Evolutionary conservation across 164 flowering plant genomes (phyloP).

Genomic region (Macadamia tetraphylla): DNA sequence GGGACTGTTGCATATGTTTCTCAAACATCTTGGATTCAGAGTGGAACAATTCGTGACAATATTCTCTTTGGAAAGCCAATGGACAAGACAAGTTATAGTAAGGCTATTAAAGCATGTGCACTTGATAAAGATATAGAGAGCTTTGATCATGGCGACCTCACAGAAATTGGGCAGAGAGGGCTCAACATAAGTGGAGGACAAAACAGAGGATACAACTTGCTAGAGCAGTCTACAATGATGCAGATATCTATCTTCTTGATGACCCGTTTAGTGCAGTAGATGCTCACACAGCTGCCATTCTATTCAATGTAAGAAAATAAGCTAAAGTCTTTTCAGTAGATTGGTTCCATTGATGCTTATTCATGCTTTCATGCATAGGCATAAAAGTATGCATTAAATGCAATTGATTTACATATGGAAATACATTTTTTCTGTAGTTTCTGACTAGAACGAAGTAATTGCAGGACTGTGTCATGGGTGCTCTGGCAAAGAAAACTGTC

Average conservation of each 20-base stretch:
- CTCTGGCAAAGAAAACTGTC: slow-evolving; percentile 59
- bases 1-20: slow-evolving; percentile 86
- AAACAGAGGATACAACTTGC: slow-evolving; percentile 90
- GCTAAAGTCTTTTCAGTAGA: neutral
- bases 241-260: slow-evolving; percentile 84
- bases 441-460: slow-evolving; percentile 10
- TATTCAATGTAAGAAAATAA: slow-evolving; percentile 54
- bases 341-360: neutral
- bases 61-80: slow-evolving; percentile 72
- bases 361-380: neutral
- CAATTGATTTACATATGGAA: too few species aligned
- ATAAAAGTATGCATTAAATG: neutral
- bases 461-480: slow-evolving; percentile 79
- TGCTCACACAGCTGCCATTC: slow-evolving; percentile 78
- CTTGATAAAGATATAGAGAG: slow-evolving; percentile 65
- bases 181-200: slow-evolving; percentile 96
- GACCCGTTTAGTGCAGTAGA: slow-evolving; percentile 97
- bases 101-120: slow-evolving; percentile 63
- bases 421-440: neutral
- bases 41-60: slow-evolving; percentile 82
- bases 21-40: slow-evolving; percentile 87
- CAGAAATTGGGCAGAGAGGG: slow-evolving; percentile 94
- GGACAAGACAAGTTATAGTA: slow-evolving; percentile 48
- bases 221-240: slow-evolving; percentile 81
- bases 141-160: slow-evolving; percentile 76